Base-by-base conservation (phyloP, 2,329 filamentous ascomycete species). In the Aspergillus intermedius region DNA sequence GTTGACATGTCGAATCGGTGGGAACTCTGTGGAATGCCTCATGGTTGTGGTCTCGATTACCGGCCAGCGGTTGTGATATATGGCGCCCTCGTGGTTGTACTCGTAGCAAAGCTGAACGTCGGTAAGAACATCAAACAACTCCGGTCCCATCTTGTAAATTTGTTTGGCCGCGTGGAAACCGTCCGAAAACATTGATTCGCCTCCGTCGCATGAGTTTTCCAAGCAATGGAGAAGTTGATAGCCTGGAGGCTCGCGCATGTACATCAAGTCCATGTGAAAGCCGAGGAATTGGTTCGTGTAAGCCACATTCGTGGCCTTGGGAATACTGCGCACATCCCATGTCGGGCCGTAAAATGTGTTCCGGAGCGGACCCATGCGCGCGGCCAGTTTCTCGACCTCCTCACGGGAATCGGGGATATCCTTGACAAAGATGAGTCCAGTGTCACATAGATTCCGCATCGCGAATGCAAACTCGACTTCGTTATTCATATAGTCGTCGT, bases 211-310 rank as follows among this genome's bases (percentile, higher is more conserved):
- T 1, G 83, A 85, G 60, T 94, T 95, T 53, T 86, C 80, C 39
- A 97, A 76, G 62, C 90, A 96, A 70, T 97, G 93, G 3, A 97
- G 80, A 21, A 97, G 74, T 68, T 98, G 91, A 45, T 93, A 81
- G 28, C 84, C 82, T 0, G 91, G 91, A 2, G 88, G 83, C 45
- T 88, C 80, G 12, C 79, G 73, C 69, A 93, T 85, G 71, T 97
- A 97, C 48, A 96, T 77, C 37, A 97, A 78, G 65, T 97, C 93
- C 81, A 95, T 93, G 71, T 98, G 93, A 43, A 96, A 83, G 13
- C 87, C 88, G 1, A 97, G 81, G 61, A 84, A 84, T 44, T 84
- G 78, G 61, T 80, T 84, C 1, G 91, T 96, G 71, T 97, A 90
- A 8, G 93, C 91, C 3, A 96, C 87, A 64, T 97, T 97, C 63